Evolutionary conservation across 148 eudicot genomes (phyloP).

Genomic region (Hydrangea macrophylla): DNA sequence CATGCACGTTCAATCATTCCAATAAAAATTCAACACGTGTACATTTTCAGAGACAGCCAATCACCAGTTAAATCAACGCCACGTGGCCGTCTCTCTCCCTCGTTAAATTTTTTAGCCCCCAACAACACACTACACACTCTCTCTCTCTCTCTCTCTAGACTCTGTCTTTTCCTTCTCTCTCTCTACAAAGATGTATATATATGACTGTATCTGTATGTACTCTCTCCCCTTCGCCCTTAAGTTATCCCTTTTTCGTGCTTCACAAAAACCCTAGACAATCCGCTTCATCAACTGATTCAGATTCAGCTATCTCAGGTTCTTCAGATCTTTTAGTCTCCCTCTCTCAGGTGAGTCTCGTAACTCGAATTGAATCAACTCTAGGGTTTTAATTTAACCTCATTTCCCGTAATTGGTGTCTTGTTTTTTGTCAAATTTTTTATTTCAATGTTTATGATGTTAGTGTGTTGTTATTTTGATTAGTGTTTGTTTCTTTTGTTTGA

Average conservation of each 20-base stretch:
- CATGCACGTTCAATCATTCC: background rate
- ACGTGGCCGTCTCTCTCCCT: constrained; percentile 23
- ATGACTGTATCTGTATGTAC: too few species aligned
- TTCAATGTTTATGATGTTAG: background rate
- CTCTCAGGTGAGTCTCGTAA: constrained; percentile 25
- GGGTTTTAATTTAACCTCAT: background rate
- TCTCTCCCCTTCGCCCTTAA: constrained; percentile 11
- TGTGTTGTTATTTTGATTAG: too few species aligned
- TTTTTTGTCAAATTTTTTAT: background rate
- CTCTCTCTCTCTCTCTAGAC: too few species aligned
- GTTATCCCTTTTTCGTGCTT: constrained; percentile 2
- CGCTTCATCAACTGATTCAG: background rate
- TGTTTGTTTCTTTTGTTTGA: background rate
- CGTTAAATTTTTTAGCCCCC: too few species aligned
- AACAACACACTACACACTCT: too few species aligned
- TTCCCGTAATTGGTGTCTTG: background rate
- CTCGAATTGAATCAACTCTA: background rate
- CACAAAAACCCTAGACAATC: constrained; percentile 33
- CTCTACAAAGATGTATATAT: constrained; percentile 1
- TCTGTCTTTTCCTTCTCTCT: background rate
- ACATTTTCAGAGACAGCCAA: constrained; percentile 9
- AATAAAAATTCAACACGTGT: constrained; percentile 16
- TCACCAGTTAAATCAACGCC: background rate
- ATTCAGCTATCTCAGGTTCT: constrained; percentile 10
- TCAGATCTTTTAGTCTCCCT: constrained; percentile 8